phyloP scores from a whole-genome alignment of 495 filamentous ascomycete genomes.

The Aspergillus sclerotiicarbonarius region DNA sequence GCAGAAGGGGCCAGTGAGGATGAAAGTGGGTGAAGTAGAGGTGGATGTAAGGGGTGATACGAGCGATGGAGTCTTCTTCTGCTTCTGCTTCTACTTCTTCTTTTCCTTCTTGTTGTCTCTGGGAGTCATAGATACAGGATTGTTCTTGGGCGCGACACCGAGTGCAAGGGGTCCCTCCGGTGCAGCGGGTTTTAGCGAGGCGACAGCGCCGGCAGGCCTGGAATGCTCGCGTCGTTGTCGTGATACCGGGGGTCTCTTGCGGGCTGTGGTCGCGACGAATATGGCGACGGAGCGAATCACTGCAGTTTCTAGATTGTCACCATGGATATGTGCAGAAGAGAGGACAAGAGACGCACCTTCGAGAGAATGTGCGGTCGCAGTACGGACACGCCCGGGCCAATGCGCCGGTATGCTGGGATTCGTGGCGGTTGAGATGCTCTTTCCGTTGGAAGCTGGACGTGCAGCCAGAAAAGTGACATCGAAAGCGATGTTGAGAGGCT shows the following conservation, averaged over 20 bases:
- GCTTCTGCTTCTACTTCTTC: background rate
- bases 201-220: constrained; percentile 13
- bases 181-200: constrained; percentile 12
- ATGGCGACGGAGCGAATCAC: constrained; percentile 16
- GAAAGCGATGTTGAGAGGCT: background rate
- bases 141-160: background rate
- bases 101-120: background rate
- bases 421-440: constrained; percentile 10
- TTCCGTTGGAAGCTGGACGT: constrained; percentile 6
- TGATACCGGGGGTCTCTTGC: background rate
- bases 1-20: constrained; percentile 15
- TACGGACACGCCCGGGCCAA: constrained; percentile 1
- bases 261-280: constrained; percentile 12
- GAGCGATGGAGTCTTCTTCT: background rate
- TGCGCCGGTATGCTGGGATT: constrained; percentile 12
- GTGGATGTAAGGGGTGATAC: constrained; percentile 3
- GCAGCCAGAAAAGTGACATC: background rate
- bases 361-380: constrained; percentile 10
- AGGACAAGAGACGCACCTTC: constrained; percentile 5
- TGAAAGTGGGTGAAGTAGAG: constrained; percentile 16
- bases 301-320: background rate
- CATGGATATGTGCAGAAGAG: background rate
- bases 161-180: constrained; percentile 9
- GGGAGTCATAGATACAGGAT: constrained; percentile 3
- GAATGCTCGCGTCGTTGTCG: background rate